phyloP scores from a whole-genome alignment of 164 flowering plant species.

The Nymphaea colorata region DNA sequence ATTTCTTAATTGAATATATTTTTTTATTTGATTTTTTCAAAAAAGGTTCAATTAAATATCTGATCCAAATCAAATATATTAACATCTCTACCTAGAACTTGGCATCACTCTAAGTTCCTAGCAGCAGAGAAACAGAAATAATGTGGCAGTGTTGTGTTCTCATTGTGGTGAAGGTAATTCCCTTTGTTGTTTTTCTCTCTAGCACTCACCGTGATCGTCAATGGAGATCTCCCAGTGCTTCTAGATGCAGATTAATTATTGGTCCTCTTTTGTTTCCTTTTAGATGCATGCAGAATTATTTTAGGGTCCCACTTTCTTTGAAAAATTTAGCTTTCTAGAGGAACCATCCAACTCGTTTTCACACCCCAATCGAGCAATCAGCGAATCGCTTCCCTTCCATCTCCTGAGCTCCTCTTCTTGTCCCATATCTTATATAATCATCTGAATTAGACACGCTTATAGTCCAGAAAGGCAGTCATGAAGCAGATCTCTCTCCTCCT shows the following conservation, averaged over 20 bases:
- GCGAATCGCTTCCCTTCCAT: not conserved
- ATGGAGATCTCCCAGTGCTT: not conserved
- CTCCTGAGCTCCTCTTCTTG: not conserved
- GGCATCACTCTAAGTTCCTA: too few relatives aligned
- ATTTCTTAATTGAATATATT: too few relatives aligned
- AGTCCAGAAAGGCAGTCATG: not conserved
- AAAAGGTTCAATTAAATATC: too few relatives aligned
- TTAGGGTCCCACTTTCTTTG: not conserved
- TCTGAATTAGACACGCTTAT: not conserved
- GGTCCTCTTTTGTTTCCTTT: not conserved
- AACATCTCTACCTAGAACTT: too few relatives aligned
- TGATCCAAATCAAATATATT: too few relatives aligned
- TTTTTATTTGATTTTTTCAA: too few relatives aligned
- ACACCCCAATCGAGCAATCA: not conserved
- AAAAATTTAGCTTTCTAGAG: not conserved
- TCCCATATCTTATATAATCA: not conserved
- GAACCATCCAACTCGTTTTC: not conserved
- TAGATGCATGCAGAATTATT: not conserved
- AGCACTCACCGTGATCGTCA: too few relatives aligned
- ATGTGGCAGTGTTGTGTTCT: too few relatives aligned
- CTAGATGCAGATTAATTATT: not conserved
- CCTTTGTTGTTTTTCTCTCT: too few relatives aligned
- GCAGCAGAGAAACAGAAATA: too few relatives aligned
- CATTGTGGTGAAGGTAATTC: too few relatives aligned
- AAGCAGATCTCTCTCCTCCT: not conserved